Evolutionary conservation across 192 early-diverging fungal species (phyloP).

Genomic region (Endogone sp.): DNA sequence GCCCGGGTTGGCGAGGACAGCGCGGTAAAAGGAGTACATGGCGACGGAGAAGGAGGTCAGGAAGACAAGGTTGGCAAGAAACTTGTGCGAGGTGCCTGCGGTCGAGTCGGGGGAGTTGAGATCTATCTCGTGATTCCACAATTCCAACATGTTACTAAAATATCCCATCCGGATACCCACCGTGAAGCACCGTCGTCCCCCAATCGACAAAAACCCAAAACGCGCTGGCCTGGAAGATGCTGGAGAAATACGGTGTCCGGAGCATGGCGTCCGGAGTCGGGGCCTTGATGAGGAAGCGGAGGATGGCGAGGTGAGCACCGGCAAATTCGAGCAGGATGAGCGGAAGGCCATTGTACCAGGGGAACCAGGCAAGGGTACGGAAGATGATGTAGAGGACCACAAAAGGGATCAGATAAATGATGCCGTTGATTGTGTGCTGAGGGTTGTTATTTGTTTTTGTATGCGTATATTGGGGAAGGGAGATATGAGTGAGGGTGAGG

Average conservation of each 20-base stretch:
- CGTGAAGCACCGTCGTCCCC: conserved; percentile 59
- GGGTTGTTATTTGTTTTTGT: neutral
- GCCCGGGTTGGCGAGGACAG: conserved; percentile 74
- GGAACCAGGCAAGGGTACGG: conserved; percentile 52
- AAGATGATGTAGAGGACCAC: conserved; percentile 56
- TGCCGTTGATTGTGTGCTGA: conserved; percentile 58
- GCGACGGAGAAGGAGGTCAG: conserved; percentile 51
- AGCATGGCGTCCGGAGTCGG: conserved; percentile 50
- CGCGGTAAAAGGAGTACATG: conserved; percentile 75
- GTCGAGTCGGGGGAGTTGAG: conserved; percentile 2
- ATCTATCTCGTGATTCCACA: neutral
- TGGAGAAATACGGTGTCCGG: conserved; percentile 78
- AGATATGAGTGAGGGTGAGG: too few relatives aligned
- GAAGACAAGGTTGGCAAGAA: conserved; percentile 66
- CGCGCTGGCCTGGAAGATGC: conserved; percentile 84
- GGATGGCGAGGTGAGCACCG: conserved; percentile 51
- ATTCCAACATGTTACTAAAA: neutral
- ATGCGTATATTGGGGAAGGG: neutral
- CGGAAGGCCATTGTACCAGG: conserved; percentile 78
- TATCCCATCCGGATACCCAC: conserved; percentile 25
- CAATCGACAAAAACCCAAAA: conserved; percentile 69
- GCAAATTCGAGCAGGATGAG: conserved; percentile 48
- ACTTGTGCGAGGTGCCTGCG: conserved; percentile 57
- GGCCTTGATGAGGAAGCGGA: conserved; percentile 53
- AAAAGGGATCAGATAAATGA: conserved; percentile 70